Evolutionary conservation across 2,329 filamentous ascomycete species (phyloP).

Genomic region (Tetracladium maxilliforme): DNA sequence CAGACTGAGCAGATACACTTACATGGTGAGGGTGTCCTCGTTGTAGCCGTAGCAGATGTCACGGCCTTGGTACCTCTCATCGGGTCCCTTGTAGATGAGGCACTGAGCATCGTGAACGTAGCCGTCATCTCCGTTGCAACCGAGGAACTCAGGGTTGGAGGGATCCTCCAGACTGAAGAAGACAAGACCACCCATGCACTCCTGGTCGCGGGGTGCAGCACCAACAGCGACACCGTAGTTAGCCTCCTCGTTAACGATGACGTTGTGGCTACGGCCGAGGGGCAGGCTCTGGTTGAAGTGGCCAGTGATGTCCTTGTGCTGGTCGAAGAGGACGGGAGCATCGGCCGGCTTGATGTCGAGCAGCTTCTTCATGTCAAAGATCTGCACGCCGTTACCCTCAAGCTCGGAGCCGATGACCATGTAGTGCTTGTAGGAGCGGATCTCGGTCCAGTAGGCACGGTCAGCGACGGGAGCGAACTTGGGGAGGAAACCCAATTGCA

Average conservation of each 20-base stretch:
- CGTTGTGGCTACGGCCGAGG: constrained; percentile 33
- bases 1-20: neutral
- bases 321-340: constrained; percentile 25
- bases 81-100: constrained; percentile 36
- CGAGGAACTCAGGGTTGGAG: constrained; percentile 33
- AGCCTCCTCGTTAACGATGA: constrained; percentile 33
- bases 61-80: constrained; percentile 26
- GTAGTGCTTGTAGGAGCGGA: constrained; percentile 20
- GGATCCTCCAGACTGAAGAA: constrained; percentile 42
- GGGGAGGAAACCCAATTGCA: constrained; percentile 27
- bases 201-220: constrained; percentile 22
- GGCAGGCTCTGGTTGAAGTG: constrained; percentile 24
- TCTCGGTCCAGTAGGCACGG: constrained; percentile 20
- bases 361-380: constrained; percentile 48
- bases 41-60: constrained; percentile 44
- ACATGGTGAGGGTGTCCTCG: constrained; percentile 31
- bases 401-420: constrained; percentile 25
- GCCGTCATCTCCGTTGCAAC: constrained; percentile 37
- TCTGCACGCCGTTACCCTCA: constrained; percentile 38
- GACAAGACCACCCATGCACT: constrained; percentile 38
- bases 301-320: constrained; percentile 23
- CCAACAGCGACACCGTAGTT: constrained; percentile 29
- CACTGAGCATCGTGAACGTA: constrained; percentile 42
- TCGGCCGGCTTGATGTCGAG: constrained; percentile 25
- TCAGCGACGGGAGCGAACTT: constrained; percentile 17